Percentiles rank a stretch among this genome's conserved stretches.
These are phyloP conservation scores for Yamadazyma friedrichii DNA, from an alignment of 1,139 yeast species.

Conservation along the genomic window DNA sequence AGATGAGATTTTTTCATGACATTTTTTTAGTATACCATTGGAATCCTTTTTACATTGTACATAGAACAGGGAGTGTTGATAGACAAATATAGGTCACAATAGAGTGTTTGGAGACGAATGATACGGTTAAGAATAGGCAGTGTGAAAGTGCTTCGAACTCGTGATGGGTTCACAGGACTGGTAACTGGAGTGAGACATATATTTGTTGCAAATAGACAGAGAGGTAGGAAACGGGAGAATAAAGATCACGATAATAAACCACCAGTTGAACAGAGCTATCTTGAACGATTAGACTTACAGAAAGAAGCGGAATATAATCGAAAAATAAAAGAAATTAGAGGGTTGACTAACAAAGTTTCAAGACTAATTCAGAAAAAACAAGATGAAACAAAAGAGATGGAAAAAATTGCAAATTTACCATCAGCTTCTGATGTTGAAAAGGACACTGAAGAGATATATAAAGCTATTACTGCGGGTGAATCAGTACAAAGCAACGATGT, in stretches of 20 bases:
- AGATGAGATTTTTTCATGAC: slow-evolving; percentile 1
- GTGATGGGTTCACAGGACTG: too few species aligned
- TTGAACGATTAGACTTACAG: slow-evolving; percentile 16
- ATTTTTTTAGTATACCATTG: background rate
- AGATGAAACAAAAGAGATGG: slow-evolving; percentile 15
- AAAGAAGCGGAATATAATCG: slow-evolving; percentile 22
- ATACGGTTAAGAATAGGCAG: background rate
- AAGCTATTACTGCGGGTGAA: slow-evolving; percentile 10
- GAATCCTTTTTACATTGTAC: background rate
- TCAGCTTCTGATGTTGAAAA: slow-evolving; percentile 21
- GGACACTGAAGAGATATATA: slow-evolving; percentile 18
- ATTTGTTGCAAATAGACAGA: slow-evolving; percentile 9
- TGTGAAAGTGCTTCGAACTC: background rate
- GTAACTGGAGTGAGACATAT: slow-evolving; percentile 8
- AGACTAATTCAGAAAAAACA: slow-evolving; percentile 19
- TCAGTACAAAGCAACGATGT: background rate
- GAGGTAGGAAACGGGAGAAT: too few species aligned
- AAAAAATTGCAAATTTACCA: slow-evolving; percentile 16
- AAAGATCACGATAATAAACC: slow-evolving; percentile 3
- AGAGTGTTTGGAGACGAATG: too few species aligned
- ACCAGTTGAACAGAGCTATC: slow-evolving; percentile 16
- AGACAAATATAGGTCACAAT: too few species aligned
- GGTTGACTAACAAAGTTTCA: slow-evolving; percentile 24
- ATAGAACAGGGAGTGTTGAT: too few species aligned
- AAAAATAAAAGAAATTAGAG: slow-evolving; percentile 20